Evolutionary conservation across 169 alveolate species (phyloP).

Genomic region (Cytauxzoon felis): DNA sequence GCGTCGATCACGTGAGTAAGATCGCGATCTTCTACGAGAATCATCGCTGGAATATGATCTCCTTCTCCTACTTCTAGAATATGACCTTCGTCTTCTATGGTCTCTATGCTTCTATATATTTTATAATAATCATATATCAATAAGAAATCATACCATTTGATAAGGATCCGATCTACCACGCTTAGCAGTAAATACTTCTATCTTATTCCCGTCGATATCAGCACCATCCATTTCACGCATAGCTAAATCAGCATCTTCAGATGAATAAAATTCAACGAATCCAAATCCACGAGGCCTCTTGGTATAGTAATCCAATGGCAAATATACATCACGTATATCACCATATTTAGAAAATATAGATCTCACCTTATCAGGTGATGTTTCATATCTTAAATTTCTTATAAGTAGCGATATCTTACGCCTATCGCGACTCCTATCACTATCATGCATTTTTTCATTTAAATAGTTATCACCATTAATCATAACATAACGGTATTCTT

Average conservation of each 20-base stretch:
- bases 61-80: neutral
- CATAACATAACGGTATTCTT: too few species aligned
- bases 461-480: too few species aligned
- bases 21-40: neutral
- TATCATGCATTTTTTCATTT: neutral
- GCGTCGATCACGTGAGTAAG: neutral
- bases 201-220: slow-evolving; percentile 69
- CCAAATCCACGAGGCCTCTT: slow-evolving; percentile 88
- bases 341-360: slow-evolving; percentile 78
- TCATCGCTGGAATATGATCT: neutral
- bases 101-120: neutral
- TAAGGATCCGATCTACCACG: slow-evolving; percentile 75
- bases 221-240: slow-evolving; percentile 76
- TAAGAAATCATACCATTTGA: slow-evolving; percentile 61
- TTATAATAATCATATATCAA: too few species aligned
- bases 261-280: slow-evolving; percentile 79
- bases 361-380: slow-evolving; percentile 81
- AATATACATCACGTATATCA: slow-evolving; percentile 85
- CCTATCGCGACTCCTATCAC: slow-evolving; percentile 42
- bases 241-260: slow-evolving; percentile 82
- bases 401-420: slow-evolving; percentile 76
- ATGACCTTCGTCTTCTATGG: neutral
- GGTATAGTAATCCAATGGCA: slow-evolving; percentile 87
- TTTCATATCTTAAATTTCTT: slow-evolving; percentile 75
- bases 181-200: slow-evolving; percentile 73